Conservation (phyloP, 768 basidiomycete species). For the Boletus rubroflammeus region DNA sequence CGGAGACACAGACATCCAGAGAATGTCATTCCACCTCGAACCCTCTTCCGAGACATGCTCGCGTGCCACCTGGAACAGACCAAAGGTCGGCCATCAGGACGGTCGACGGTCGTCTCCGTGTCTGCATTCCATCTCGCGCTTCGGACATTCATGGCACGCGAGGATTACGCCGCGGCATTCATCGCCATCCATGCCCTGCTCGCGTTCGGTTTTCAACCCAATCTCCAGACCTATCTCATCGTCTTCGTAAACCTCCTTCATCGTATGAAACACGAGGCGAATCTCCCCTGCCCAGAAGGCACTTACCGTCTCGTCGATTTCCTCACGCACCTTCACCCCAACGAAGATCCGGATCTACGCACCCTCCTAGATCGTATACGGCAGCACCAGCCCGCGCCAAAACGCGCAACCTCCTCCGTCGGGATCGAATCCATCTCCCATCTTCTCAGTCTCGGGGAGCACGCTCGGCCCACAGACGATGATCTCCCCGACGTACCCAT, state of each 20-base stretch:
- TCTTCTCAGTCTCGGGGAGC: constrained; percentile 20
- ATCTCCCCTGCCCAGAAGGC: background rate
- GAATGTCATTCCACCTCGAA: constrained; percentile 35
- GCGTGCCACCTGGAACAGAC: constrained; percentile 29
- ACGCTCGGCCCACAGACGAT: background rate
- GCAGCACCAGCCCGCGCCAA: background rate
- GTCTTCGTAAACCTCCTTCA: constrained; percentile 39
- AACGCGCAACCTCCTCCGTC: constrained; percentile 6
- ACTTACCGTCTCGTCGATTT: constrained; percentile 25
- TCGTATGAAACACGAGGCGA: constrained; percentile 26
- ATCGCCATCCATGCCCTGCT: constrained; percentile 35
- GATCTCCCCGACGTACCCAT: constrained; percentile 2
- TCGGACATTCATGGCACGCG: constrained; percentile 39
- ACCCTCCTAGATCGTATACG: constrained; percentile 19
- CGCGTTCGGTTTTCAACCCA: constrained; percentile 29
- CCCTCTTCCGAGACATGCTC: constrained; percentile 46
- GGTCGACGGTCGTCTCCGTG: constrained; percentile 29
- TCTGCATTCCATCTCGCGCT: constrained; percentile 42
- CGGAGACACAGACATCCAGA: constrained; percentile 21
- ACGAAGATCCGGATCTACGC: constrained; percentile 15
- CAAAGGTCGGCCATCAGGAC: constrained; percentile 11
- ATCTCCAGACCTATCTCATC: constrained; percentile 38
- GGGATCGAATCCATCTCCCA: constrained; percentile 17
- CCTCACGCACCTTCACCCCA: constrained; percentile 16
- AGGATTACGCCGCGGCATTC: constrained; percentile 49